These are phyloP conservation scores for Leccinellum luteum DNA, from an alignment of 768 basidiomycete genomes.

Conservation along the genomic window DNA sequence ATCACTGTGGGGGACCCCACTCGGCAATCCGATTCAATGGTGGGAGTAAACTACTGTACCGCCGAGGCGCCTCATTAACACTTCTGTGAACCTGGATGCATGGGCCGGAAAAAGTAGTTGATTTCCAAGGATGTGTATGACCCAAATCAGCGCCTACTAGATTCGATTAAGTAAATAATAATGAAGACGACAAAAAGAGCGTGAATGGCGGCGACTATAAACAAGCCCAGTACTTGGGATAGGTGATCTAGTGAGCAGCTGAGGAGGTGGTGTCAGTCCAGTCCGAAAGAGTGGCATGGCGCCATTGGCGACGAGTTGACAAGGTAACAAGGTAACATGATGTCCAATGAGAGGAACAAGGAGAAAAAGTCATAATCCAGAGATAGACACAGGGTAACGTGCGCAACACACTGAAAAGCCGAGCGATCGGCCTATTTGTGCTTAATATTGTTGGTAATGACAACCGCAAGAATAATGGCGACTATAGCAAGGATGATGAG, in stretches of 20 bases:
- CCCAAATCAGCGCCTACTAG: slow-evolving; percentile 23
- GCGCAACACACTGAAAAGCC: not conserved
- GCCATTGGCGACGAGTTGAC: slow-evolving; percentile 2
- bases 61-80: not conserved
- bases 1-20: not conserved
- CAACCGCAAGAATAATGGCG: slow-evolving; percentile 59
- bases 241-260: slow-evolving; percentile 14
- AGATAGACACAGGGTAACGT: not conserved
- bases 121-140: slow-evolving; percentile 8
- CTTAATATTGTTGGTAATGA: slow-evolving; percentile 46
- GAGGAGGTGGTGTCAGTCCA: slow-evolving; percentile 10
- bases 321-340: not conserved
- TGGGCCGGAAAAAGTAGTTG: not conserved
- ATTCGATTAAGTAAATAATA: slow-evolving; percentile 29
- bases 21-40: not conserved
- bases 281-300: slow-evolving; percentile 22
- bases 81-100: not conserved
- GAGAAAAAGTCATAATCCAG: not conserved
- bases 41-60: not conserved
- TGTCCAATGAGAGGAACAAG: slow-evolving; percentile 11
- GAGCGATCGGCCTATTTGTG: slow-evolving; percentile 28
- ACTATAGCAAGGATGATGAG: slow-evolving; percentile 66
- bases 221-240: not conserved
- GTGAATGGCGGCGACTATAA: slow-evolving; percentile 5
- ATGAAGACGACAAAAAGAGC: slow-evolving; percentile 17